Percentiles rank a stretch among this genome's conserved stretches.
phyloP scores from a whole-genome alignment of 495 filamentous ascomycete species.

The Aspergillus homomorphus region DNA sequence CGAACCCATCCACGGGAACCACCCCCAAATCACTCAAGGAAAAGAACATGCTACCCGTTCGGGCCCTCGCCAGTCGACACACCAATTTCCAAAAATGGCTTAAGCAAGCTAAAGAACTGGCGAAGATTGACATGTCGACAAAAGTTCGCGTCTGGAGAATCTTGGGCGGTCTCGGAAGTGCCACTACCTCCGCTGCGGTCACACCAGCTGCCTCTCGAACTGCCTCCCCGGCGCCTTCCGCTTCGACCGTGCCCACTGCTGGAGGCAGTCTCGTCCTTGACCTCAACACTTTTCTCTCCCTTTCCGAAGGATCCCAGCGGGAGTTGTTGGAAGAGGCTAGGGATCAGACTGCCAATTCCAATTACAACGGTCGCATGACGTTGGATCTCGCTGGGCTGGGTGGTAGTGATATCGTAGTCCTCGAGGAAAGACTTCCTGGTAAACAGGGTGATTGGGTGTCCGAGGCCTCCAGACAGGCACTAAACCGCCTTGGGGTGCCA shows the following conservation, averaged over 20 bases:
- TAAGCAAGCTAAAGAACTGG: slow-evolving; percentile 62
- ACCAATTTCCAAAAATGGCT: slow-evolving; percentile 69
- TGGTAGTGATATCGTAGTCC: slow-evolving; percentile 64
- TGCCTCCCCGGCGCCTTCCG: slow-evolving; percentile 46
- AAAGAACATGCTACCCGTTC: slow-evolving; percentile 55
- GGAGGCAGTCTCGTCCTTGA: slow-evolving; percentile 72
- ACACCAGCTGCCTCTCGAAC: slow-evolving; percentile 59
- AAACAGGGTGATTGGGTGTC: slow-evolving; percentile 61
- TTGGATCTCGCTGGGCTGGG: slow-evolving; percentile 62
- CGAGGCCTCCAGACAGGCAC: slow-evolving; percentile 43
- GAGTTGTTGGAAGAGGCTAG: slow-evolving; percentile 62
- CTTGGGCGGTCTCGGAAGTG: slow-evolving; percentile 46
- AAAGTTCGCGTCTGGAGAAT: slow-evolving; percentile 83
- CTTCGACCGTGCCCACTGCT: slow-evolving; percentile 43
- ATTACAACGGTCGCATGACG: slow-evolving; percentile 71
- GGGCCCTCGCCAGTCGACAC: slow-evolving; percentile 65
- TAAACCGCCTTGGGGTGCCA: slow-evolving; percentile 41
- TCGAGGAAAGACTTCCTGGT: slow-evolving; percentile 71
- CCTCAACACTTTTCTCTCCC: slow-evolving; percentile 61
- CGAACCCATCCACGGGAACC: slow-evolving; percentile 52
- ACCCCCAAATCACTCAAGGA: slow-evolving; percentile 58
- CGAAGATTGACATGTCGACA: slow-evolving; percentile 59
- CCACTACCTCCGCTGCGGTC: slow-evolving; percentile 44
- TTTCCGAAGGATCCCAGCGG: slow-evolving; percentile 65
- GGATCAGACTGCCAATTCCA: slow-evolving; percentile 70